These are phyloP conservation scores for Senecio squalidus DNA, from an alignment of 140 eudicot species.

Conservation along the genomic window DNA sequence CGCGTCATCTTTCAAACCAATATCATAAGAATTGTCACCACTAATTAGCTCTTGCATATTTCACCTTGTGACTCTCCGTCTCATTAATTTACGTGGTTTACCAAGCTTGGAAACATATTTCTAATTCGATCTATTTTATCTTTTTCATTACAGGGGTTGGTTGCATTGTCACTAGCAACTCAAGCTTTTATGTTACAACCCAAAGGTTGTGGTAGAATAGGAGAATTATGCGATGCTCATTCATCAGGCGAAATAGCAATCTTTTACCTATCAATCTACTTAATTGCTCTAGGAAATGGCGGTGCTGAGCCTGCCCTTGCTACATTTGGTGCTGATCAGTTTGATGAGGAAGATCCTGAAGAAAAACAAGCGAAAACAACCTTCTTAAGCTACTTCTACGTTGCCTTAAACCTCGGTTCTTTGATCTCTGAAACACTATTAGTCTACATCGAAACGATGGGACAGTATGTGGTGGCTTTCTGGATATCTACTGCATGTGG, in stretches of 20 bases:
- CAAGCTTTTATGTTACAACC: constrained; percentile 63
- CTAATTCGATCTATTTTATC: neutral
- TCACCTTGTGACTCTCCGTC: too few relatives aligned
- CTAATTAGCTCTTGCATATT: too few relatives aligned
- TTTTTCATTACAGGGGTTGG: constrained; percentile 47
- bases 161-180: constrained; percentile 54
- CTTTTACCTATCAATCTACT: constrained; percentile 59
- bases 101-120: too few relatives aligned
- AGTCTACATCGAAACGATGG: constrained; percentile 62
- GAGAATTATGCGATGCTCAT: constrained; percentile 46
- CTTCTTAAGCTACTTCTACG: constrained; percentile 60
- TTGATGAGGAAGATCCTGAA: constrained; percentile 62
- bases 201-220: constrained; percentile 63
- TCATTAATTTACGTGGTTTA: too few relatives aligned
- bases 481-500: constrained; percentile 64
- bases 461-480: constrained; percentile 58
- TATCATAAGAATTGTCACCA: too few relatives aligned
- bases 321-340: constrained; percentile 73
- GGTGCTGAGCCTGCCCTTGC: constrained; percentile 70
- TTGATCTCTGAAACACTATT: constrained; percentile 61
- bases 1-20: too few relatives aligned
- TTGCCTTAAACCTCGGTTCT: constrained; percentile 63
- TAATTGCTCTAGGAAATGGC: constrained; percentile 69
- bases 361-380: constrained; percentile 50
- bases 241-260: constrained; percentile 37